Evolutionary conservation across 176 grass and related monocot species (phyloP), one percentile per base, ranked within the genome.

Genomic region (Dendrocalamus sinicus): DNA sequence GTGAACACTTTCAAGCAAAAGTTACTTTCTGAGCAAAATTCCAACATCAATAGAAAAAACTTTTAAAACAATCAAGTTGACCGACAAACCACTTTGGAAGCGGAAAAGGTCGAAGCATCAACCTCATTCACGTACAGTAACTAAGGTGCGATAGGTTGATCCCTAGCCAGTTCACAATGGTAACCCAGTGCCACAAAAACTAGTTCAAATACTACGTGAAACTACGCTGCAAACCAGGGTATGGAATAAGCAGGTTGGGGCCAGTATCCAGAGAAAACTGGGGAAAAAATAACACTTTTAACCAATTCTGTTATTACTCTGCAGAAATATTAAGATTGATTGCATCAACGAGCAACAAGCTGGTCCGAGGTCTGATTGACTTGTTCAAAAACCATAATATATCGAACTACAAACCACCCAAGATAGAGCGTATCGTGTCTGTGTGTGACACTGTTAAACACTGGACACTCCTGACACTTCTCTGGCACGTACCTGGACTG

Each of bases 401-500:
- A 83, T 28, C 37, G n/a, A 10, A 10, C 41, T 11, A 46, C 50
- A 19, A 51, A 51, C 23, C 19, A 50, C 12, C 43, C 28, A 66
- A 12, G 59, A 9, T 14, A 65, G 60, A 58, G 59, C 5, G 0
- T 37, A 72, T 1, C 52, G 59, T 81, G 9, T 30, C n/a, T 17
- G 30, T 47, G 32, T 84, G 22, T 7, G 11, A 64, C n/a, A 61
- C 32, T 19, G 0, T 10, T 35, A 46, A 89, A 80, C 9, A 66
- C n/a, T 50, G 4, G n/a, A 23, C n/a, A 65, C 39, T 68, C 32
- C 77, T 76, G 23, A 81, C 6, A 60, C 41, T 81, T 85, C 22
- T 72, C 39, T 13, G 37, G 47, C 28, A 40, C 23, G 8, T 14
- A 52, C 59, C 45, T 16, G 57, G 30, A 28, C 13, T 13, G 37